Evolutionary conservation across 805 yeast genomes (phyloP).

Genomic region (Wickerhamomyces chaumierensis): DNA sequence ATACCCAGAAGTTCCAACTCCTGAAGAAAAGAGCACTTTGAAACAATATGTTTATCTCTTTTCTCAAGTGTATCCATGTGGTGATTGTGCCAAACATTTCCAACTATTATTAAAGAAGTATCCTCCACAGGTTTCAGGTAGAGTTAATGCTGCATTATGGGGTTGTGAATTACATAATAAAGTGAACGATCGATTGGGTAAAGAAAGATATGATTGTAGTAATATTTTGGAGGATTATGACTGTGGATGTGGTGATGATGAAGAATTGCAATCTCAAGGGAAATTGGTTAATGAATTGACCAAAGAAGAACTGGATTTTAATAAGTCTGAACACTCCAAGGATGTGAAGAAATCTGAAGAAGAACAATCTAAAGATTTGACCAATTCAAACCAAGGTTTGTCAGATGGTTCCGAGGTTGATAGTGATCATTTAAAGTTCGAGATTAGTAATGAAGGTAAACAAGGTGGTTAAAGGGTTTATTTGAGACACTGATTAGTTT

Average conservation of each 20-base stretch:
- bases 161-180: slow-evolving; percentile 89
- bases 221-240: slow-evolving; percentile 82
- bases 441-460: neutral
- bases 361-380: too few species aligned
- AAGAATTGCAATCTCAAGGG: slow-evolving; percentile 12
- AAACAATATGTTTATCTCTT: slow-evolving; percentile 56
- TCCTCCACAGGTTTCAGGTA: slow-evolving; percentile 76
- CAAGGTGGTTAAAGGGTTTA: neutral
- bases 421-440: neutral
- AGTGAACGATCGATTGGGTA: slow-evolving; percentile 64
- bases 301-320: too few species aligned
- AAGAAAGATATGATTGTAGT: slow-evolving; percentile 74
- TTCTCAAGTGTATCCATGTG: slow-evolving; percentile 93
- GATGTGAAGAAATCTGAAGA: too few species aligned
- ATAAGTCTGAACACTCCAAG: too few species aligned
- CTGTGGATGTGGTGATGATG: slow-evolving; percentile 91
- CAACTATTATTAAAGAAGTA: slow-evolving; percentile 50
- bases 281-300: too few species aligned
- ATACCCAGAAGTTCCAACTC: slow-evolving; percentile 75
- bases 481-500: too few species aligned
- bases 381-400: too few species aligned
- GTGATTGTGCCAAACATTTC: slow-evolving; percentile 93
- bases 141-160: slow-evolving; percentile 86
- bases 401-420: neutral
- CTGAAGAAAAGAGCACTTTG: slow-evolving; percentile 52